Evolutionary conservation across 2,329 filamentous ascomycete species (phyloP), one percentile per base, ranked within the genome.

Genomic region (Cercospora berteroae): DNA sequence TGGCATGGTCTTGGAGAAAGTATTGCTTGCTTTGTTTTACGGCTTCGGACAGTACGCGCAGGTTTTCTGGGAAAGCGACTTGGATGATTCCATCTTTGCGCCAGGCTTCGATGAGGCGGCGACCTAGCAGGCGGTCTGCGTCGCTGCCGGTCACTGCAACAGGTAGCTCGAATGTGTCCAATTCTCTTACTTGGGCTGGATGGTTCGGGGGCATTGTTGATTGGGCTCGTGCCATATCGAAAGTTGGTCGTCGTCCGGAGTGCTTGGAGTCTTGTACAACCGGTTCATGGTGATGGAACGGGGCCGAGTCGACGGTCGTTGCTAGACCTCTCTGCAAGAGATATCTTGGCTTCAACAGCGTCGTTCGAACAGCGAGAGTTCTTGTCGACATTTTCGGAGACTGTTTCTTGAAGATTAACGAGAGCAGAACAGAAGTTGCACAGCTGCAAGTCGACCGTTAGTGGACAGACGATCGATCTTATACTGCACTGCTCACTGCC

Each of bases 21-120:
- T 65, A 68, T 31, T 58, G 20, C 27, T 68, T 68, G 63, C 66
- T 68, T 42, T 65, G 63, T 20, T 61, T 65, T 4, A 68, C 60
- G 7, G 66, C 66, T 7, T 65, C 62, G 23, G 66, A 68, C 7
- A 65, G 50, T n/a, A 65, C 63, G 12, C 64, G 52, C 2, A 68
- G 63, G 23, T 39, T 33, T 18, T 52, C 33, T 42, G 66, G 66
- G 27, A 68, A 65, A 23, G 52, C 29, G 62, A 68, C 60, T 27
- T 63, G 63, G 6, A 50, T 8, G 39, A 61, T 68, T 20, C 66
- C 66, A 42, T 68, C 63, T 27, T 52, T 65, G 10, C 66, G 62
- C 66, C 66, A 68, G n/a, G 66, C 63, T 5, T 52, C 31, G 16
- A 68, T 52, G 3, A 68, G 63, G 18, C 18, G n/a, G 16, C 12